A percentile compares a stretch with the other conserved stretches of the same genome.
These are phyloP conservation scores for Naganishia sp. DNA, from an alignment of 1,284 basidiomycete genomes.

Conservation along the genomic window DNA sequence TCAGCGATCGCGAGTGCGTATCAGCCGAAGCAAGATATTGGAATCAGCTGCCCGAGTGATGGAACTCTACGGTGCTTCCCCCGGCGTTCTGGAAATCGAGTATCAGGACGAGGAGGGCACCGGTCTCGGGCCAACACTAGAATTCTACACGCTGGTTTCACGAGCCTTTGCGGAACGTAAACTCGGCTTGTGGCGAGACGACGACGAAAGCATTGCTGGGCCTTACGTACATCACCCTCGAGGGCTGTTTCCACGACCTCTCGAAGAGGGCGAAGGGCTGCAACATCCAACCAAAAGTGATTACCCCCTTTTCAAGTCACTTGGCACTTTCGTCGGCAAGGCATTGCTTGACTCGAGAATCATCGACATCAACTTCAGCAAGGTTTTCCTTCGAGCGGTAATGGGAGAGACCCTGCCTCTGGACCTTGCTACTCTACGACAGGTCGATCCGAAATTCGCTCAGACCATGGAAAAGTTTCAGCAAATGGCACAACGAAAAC, in stretches of 20 bases:
- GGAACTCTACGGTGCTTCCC: constrained; percentile 86
- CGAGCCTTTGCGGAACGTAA: constrained; percentile 87
- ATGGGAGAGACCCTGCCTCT: constrained; percentile 81
- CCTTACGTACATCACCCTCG: constrained; percentile 74
- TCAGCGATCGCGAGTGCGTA: constrained; percentile 94
- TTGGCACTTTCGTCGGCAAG: constrained; percentile 97
- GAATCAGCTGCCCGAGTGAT: constrained; percentile 98
- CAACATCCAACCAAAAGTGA: constrained; percentile 12
- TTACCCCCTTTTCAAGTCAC: constrained; percentile 70
- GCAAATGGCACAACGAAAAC: constrained; percentile 54
- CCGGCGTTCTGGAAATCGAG: constrained; percentile 92
- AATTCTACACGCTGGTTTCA: constrained; percentile 93
- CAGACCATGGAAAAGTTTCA: constrained; percentile 81
- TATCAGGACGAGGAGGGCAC: constrained; percentile 99
- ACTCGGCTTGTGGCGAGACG: constrained; percentile 86
- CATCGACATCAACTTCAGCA: constrained; percentile 92
- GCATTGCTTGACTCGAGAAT: constrained; percentile 96
- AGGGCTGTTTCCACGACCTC: constrained; percentile 87
- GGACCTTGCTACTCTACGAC: constrained; percentile 77
- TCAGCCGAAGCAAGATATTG: constrained; percentile 88
- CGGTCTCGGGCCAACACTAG: constrained; percentile 94
- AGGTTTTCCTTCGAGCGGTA: constrained; percentile 83
- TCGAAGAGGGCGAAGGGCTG: constrained; percentile 61
- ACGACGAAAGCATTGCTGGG: constrained; percentile 65
- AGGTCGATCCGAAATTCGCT: constrained; percentile 80